Evolutionary conservation across 2,329 filamentous ascomycete species (phyloP).

Genomic region (Penicillium fuscoglaucum): DNA sequence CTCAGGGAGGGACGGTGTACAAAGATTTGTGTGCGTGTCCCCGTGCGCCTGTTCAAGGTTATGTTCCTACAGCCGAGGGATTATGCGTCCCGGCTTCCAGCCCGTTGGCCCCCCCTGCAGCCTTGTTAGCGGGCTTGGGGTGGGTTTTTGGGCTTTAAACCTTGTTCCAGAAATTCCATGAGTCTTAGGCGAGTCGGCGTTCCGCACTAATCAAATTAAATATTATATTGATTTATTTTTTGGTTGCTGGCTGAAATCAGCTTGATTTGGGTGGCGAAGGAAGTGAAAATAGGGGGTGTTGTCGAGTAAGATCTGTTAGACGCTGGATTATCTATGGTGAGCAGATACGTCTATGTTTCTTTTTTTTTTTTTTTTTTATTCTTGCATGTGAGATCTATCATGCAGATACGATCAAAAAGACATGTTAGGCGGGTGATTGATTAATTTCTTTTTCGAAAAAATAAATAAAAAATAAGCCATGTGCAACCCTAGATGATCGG

Average conservation of each 20-base stretch:
- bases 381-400: constrained; percentile 13
- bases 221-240: background rate
- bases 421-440: background rate
- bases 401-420: constrained; percentile 5
- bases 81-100: constrained; percentile 6
- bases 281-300: background rate
- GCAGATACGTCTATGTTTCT: constrained; percentile 5
- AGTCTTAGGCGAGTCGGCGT: background rate
- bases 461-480: constrained; percentile 16
- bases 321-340: background rate
- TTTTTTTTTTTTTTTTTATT: background rate
- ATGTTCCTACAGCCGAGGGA: constrained; percentile 17
- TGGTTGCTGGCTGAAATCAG: background rate
- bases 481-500: constrained; percentile 27
- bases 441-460: background rate
- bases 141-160: constrained; percentile 12
- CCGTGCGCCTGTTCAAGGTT: constrained; percentile 17
- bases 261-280: background rate
- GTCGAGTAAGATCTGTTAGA: background rate
- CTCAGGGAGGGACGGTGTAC: constrained; percentile 4
- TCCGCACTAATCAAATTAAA: background rate
- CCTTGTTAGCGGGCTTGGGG: constrained; percentile 2
- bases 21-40: background rate
- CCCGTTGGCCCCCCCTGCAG: constrained; percentile 18
- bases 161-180: constrained; percentile 18